phyloP scores from a whole-genome alignment of 2,329 filamentous ascomycete species.

The Fusarium austroafricanum region DNA sequence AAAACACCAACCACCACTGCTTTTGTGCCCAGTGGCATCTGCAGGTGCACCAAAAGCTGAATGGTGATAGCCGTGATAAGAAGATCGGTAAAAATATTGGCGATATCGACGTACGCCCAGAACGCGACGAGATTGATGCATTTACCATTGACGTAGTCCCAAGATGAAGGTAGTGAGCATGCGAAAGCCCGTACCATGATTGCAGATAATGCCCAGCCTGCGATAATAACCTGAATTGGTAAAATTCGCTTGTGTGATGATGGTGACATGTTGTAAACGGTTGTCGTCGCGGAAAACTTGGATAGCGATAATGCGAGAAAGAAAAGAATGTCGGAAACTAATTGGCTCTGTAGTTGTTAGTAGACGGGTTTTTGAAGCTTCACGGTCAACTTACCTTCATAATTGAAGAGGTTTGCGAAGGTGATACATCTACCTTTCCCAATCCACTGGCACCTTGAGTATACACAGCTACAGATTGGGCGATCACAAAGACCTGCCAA shows the following conservation, averaged over 20 bases:
- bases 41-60: not conserved
- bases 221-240: not conserved
- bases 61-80: not conserved
- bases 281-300: constrained; percentile 14
- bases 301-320: not conserved
- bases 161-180: not conserved
- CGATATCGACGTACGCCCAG: constrained; percentile 1
- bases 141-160: constrained; percentile 8
- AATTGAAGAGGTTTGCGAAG: not conserved
- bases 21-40: constrained; percentile 15
- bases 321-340: constrained; percentile 2
- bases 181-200: not conserved
- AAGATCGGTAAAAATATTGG: not conserved
- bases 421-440: not conserved
- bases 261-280: constrained; percentile 13
- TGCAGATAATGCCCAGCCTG: constrained; percentile 2
- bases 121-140: constrained; percentile 16
- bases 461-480: constrained; percentile 2
- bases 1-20: constrained; percentile 10
- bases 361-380: fast-evolving
- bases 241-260: not conserved
- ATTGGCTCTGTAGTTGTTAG: not conserved
- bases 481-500: not conserved
- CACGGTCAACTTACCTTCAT: not conserved
- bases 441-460: not conserved